These are phyloP conservation scores for Microdochium nivale DNA, from an alignment of 2,329 filamentous ascomycete species.

Conservation along the genomic window DNA sequence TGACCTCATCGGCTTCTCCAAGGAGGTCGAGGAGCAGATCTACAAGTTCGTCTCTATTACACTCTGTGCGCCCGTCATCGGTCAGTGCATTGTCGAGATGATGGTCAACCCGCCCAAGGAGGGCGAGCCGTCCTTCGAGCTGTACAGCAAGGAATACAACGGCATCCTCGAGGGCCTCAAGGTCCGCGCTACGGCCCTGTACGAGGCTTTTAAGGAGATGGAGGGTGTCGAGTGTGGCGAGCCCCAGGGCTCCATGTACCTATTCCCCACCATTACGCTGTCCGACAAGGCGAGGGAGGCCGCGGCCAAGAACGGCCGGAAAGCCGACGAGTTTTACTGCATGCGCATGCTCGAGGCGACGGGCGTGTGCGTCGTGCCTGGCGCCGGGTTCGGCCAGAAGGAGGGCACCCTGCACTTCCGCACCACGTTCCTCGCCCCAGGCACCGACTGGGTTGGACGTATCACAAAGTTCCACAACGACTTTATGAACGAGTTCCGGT, in stretches of 20 bases:
- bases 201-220: constrained; percentile 88
- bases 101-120: constrained; percentile 92
- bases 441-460: constrained; percentile 85
- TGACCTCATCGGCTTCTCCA: constrained; percentile 84
- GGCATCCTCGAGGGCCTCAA: constrained; percentile 71
- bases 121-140: constrained; percentile 74
- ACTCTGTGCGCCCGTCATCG: constrained; percentile 89
- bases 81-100: constrained; percentile 91
- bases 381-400: constrained; percentile 89
- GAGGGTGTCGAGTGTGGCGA: constrained; percentile 87
- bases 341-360: constrained; percentile 85
- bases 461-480: constrained; percentile 85
- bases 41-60: constrained; percentile 99
- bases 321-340: constrained; percentile 90
- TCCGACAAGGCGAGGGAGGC: constrained; percentile 68
- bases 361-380: constrained; percentile 88
- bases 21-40: constrained; percentile 80
- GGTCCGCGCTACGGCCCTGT: constrained; percentile 74
- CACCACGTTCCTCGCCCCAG: constrained; percentile 92
- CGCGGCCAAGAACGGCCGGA: constrained; percentile 63
- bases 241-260: constrained; percentile 96
- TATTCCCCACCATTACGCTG: constrained; percentile 89
- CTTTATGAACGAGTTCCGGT: constrained; percentile 77
- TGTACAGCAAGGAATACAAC: constrained; percentile 81
- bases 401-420: constrained; percentile 88